A percentile compares a stretch with the other conserved stretches of the same genome.
Evolutionary conservation across 139 green algal genomes (phyloP).

Genomic region (Picochlorum sp.): DNA sequence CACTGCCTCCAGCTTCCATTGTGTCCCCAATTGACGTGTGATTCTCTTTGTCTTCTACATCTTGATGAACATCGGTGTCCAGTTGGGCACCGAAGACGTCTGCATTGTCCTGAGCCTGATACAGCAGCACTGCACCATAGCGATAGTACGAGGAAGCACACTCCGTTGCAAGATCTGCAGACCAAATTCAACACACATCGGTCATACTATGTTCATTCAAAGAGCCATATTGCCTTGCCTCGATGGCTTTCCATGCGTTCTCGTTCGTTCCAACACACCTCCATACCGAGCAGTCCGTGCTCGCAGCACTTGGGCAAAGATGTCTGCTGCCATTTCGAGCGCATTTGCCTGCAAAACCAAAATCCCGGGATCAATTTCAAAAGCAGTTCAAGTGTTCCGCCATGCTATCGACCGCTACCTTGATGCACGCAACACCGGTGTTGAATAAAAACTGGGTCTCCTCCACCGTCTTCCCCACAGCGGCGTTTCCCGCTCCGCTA

Average conservation of each 20-base stretch:
- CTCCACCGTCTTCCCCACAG: constrained; percentile 1
- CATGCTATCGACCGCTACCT: constrained; percentile 5
- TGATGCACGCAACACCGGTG: constrained; percentile 22
- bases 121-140: constrained; percentile 57
- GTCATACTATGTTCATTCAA: too few species aligned
- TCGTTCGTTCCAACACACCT: background rate
- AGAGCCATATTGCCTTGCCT: background rate
- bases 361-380: background rate
- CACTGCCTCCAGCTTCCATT: background rate
- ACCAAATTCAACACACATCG: background rate
- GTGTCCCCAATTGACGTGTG: background rate
- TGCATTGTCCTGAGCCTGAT: constrained; percentile 48
- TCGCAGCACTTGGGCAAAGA: constrained; percentile 37
- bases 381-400: background rate
- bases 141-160: constrained; percentile 56
- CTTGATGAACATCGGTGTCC: background rate
- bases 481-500: background rate
- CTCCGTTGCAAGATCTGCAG: constrained; percentile 35
- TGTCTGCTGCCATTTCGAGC: constrained; percentile 40
- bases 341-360: constrained; percentile 28
- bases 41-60: constrained; percentile 24
- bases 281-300: constrained; percentile 34
- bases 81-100: constrained; percentile 48
- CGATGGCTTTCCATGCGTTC: background rate
- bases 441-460: constrained; percentile 15